These are phyloP conservation scores for Zygnema cylindricum DNA, from an alignment of 139 green algal species.

Conservation along the genomic window DNA sequence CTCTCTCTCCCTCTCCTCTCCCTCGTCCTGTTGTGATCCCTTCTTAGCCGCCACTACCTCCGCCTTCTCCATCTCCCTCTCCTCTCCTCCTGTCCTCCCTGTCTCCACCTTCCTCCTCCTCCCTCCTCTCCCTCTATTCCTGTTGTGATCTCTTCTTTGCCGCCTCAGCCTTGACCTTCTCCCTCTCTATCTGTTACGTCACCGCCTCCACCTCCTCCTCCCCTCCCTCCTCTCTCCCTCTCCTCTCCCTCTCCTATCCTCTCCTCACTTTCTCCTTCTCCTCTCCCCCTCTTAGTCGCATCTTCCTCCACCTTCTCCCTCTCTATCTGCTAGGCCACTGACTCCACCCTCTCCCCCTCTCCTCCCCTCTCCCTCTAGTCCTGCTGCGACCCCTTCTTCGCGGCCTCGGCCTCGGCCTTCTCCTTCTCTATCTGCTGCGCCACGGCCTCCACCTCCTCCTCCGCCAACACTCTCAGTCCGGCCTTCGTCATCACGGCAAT, in stretches of 20 bases:
- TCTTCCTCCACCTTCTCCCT: neutral
- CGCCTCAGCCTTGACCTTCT: neutral
- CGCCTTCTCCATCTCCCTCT: neutral
- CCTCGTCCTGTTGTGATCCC: too few relatives aligned
- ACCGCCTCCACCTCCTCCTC: neutral
- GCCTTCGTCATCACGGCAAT: slow-evolving; percentile 83
- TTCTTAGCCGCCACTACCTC: neutral
- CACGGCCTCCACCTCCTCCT: slow-evolving; percentile 56
- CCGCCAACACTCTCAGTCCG: slow-evolving; percentile 40
- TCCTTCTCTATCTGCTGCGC: slow-evolving; percentile 55
- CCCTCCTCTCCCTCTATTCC: neutral
- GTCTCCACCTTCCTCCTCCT: neutral
- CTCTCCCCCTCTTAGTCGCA: neutral
- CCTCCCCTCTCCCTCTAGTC: neutral
- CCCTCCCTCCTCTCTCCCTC: neutral
- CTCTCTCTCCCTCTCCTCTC: neutral
- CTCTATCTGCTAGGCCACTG: neutral
- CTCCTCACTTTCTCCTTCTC: neutral
- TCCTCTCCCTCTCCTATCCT: neutral
- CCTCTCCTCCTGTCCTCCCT: neutral
- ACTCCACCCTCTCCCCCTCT: neutral
- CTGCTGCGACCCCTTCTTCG: slow-evolving; percentile 38
- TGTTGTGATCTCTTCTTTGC: neutral
- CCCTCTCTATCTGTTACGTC: neutral
- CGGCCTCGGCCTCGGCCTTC: slow-evolving; percentile 62